A percentile compares a stretch with the other conserved stretches of the same genome.
Evolutionary conservation across 108 stramenopile species (phyloP).

Genomic region (Stephanodiscus minutulus): DNA sequence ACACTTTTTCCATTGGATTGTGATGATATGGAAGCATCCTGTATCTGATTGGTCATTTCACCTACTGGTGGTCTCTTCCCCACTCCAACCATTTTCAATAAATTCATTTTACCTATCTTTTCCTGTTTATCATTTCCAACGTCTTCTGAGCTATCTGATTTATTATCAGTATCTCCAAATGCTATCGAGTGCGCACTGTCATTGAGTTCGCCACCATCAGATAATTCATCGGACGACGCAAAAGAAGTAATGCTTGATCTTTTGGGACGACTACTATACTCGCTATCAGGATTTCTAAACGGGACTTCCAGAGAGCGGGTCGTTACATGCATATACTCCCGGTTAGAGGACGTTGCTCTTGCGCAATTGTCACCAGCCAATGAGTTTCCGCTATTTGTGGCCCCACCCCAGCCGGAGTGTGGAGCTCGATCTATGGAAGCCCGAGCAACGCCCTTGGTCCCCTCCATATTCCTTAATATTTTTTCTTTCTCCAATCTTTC

Average conservation of each 20-base stretch:
- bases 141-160: background rate
- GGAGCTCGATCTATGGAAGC: background rate
- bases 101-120: background rate
- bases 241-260: background rate
- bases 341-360: background rate
- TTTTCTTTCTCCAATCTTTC: slow-evolving; percentile 36
- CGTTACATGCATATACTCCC: background rate
- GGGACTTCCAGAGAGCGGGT: slow-evolving; percentile 14
- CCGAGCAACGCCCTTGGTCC: slow-evolving; percentile 26
- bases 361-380: background rate
- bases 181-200: background rate
- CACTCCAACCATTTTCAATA: background rate
- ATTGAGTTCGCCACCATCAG: slow-evolving; percentile 2
- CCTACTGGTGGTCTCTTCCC: background rate
- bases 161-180: background rate
- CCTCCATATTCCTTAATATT: slow-evolving; percentile 34
- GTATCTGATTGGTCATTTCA: background rate
- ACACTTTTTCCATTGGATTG: slow-evolving; percentile 4
- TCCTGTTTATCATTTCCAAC: background rate
- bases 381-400: background rate
- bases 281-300: slow-evolving; percentile 13
- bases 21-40: background rate
- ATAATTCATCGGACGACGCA: background rate
- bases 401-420: slow-evolving; percentile 1
- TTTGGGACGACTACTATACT: background rate